Conservation (phyloP, 1,139 yeast genomes). For the Yamadazyma pseudoaaseri region DNA sequence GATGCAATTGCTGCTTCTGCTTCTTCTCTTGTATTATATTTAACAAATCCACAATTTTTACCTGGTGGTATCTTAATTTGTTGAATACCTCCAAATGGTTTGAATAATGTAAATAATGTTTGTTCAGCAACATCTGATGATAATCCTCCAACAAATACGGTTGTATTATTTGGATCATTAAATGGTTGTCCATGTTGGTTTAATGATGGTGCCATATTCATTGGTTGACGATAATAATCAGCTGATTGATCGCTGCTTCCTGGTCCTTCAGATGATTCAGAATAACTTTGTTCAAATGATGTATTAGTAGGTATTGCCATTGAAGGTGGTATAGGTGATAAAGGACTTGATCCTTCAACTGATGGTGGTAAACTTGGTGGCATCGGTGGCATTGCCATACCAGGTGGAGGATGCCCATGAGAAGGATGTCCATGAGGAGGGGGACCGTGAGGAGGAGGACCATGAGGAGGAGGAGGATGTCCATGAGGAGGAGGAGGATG, state of each 20-base stretch:
- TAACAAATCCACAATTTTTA: slow-evolving; percentile 92
- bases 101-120: slow-evolving; percentile 69
- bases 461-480: slow-evolving; percentile 2
- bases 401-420: slow-evolving; percentile 5
- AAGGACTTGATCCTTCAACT: not conserved
- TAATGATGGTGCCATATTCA: slow-evolving; percentile 3
- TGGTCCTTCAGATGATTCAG: not conserved
- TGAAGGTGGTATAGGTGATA: not conserved
- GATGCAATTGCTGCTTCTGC: slow-evolving; percentile 89
- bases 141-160: slow-evolving; percentile 93
- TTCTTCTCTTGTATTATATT: slow-evolving; percentile 71
- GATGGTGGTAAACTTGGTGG: slow-evolving; percentile 1
- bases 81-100: slow-evolving; percentile 80
- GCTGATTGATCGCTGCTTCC: not conserved
- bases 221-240: slow-evolving; percentile 1
- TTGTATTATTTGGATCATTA: slow-evolving; percentile 81
- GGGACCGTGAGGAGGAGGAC: slow-evolving; percentile 4
- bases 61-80: slow-evolving; percentile 90
- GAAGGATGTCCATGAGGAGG: slow-evolving; percentile 5
- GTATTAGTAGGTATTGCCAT: not conserved
- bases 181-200: slow-evolving; percentile 24
- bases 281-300: not conserved
- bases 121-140: slow-evolving; percentile 75
- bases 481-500: slow-evolving; percentile 4
- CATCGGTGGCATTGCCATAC: not conserved